These are phyloP conservation scores for Sporothrix inflata DNA, from an alignment of 2,329 filamentous ascomycete genomes.

Conservation along the genomic window DNA sequence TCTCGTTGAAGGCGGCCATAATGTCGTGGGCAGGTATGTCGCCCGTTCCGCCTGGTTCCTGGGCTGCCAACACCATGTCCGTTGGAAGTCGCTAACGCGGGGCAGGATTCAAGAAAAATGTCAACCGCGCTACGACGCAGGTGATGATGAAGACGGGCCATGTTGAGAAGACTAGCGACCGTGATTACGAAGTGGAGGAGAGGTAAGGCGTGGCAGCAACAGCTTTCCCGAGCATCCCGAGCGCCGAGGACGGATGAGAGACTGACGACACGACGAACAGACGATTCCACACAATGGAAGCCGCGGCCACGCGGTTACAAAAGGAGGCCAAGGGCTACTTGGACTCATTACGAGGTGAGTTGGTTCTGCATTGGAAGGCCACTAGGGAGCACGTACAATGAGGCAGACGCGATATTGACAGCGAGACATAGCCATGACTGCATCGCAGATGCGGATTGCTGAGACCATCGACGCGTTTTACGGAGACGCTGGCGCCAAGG, in stretches of 20 bases:
- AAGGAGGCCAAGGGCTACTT: constrained; percentile 98
- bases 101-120: constrained; percentile 88
- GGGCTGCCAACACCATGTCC: neutral
- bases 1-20: constrained; percentile 34
- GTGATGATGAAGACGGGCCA: constrained; percentile 99
- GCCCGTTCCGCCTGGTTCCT: constrained; percentile 2
- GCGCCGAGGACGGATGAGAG: neutral
- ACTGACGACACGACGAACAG: constrained; percentile 49
- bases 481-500: constrained; percentile 89
- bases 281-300: constrained; percentile 96
- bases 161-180: constrained; percentile 97
- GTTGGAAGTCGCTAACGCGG: neutral
- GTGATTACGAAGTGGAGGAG: constrained; percentile 98
- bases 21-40: constrained; percentile 55
- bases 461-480: constrained; percentile 99
- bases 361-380: neutral
- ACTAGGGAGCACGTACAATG: neutral
- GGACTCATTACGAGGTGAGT: constrained; percentile 83
- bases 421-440: constrained; percentile 82
- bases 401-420: neutral
- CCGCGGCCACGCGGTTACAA: constrained; percentile 86
- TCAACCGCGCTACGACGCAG: constrained; percentile 98
- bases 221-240: neutral
- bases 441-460: constrained; percentile 98
- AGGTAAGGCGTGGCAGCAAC: constrained; percentile 53